phyloP scores from a whole-genome alignment of 2,329 filamentous ascomycete genomes.

The Tolypocladium ophioglossoides region DNA sequence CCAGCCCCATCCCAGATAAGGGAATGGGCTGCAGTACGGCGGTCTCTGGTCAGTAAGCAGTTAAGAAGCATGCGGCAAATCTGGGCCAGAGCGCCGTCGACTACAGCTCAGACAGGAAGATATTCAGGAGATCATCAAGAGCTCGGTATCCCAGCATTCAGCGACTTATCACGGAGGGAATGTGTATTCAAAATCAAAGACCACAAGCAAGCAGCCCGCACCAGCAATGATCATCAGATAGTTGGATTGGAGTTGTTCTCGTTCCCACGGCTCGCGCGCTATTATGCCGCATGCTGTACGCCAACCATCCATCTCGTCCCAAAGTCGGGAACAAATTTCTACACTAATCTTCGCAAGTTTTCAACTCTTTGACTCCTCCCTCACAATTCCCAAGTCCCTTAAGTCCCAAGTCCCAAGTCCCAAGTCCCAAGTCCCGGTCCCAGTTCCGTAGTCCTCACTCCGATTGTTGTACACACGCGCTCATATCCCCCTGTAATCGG shows the following conservation, averaged over 20 bases:
- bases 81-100: too few species aligned
- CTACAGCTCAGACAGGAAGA: background rate
- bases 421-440: background rate
- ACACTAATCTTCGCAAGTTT: background rate
- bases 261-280: background rate
- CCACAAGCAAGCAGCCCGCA: background rate
- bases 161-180: background rate
- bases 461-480: background rate
- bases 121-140: background rate
- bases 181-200: background rate
- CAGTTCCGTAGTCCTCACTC: background rate
- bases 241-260: background rate
- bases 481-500: background rate
- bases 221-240: background rate
- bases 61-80: too few species aligned
- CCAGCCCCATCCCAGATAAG: too few species aligned
- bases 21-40: too few species aligned
- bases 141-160: background rate
- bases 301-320: background rate
- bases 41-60: too few species aligned
- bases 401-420: background rate
- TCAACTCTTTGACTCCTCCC: background rate
- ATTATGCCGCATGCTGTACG: background rate
- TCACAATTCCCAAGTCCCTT: background rate
- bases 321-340: background rate